A percentile compares a stretch with the other conserved stretches of the same genome.
Conservation (phyloP, 1,139 yeast species). For the Debaryomycetaceae sp. region DNA sequence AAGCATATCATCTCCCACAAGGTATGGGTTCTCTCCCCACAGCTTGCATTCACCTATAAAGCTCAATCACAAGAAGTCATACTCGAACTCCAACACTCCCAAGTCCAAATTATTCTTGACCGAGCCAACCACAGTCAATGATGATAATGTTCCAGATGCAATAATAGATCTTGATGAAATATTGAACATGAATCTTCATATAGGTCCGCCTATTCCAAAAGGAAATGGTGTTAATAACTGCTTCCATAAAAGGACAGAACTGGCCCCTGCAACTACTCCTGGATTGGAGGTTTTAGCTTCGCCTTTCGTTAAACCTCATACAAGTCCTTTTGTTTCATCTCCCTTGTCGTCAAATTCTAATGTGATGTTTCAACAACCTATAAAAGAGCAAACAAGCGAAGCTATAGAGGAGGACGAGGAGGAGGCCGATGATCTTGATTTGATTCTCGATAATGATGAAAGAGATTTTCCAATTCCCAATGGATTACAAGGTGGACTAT, state of each 20-base stretch:
- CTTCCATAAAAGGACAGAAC: slow-evolving; percentile 44
- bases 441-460: slow-evolving; percentile 15
- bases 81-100: slow-evolving; percentile 15
- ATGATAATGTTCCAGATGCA: slow-evolving; percentile 54
- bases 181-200: slow-evolving; percentile 37
- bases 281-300: slow-evolving; percentile 32
- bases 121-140: slow-evolving; percentile 28
- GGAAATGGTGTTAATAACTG: not conserved
- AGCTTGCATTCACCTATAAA: slow-evolving; percentile 37
- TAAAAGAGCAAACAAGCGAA: slow-evolving; percentile 25
- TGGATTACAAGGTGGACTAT: slow-evolving; percentile 19
- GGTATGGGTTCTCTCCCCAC: slow-evolving; percentile 1
- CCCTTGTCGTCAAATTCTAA: slow-evolving; percentile 22
- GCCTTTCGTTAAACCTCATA: slow-evolving; percentile 25
- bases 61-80: slow-evolving; percentile 22
- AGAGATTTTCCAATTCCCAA: slow-evolving; percentile 22
- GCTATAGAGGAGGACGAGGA: slow-evolving; percentile 29
- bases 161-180: slow-evolving; percentile 63
- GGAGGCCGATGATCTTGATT: slow-evolving; percentile 8
- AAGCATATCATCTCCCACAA: slow-evolving; percentile 6
- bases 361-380: slow-evolving; percentile 30
- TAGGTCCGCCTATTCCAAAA: slow-evolving; percentile 12
- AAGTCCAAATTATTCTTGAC: slow-evolving; percentile 29
- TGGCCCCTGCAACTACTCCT: slow-evolving; percentile 39
- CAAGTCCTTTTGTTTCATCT: slow-evolving; percentile 21